phyloP scores from a whole-genome alignment of 805 yeast species.

The Yarrowia phangngaensis region DNA sequence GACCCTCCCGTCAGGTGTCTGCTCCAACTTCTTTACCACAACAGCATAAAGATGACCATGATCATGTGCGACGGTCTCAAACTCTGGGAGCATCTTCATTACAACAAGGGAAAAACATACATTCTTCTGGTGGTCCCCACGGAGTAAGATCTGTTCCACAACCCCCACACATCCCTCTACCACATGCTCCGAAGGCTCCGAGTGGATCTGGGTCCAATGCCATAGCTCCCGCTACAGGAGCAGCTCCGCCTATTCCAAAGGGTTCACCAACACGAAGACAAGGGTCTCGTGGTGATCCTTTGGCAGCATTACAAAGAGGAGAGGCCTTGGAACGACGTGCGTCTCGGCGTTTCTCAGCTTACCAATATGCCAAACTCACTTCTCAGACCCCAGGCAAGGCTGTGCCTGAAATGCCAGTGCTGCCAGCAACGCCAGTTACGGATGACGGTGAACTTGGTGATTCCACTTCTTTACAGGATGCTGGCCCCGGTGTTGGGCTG shows the following conservation, averaged over 20 bases:
- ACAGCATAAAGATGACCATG: slow-evolving; percentile 2
- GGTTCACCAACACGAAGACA: slow-evolving; percentile 19
- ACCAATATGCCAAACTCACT: slow-evolving; percentile 76
- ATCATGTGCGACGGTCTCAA: slow-evolving; percentile 21
- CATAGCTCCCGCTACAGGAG: not conserved
- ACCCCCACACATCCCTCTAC: not conserved
- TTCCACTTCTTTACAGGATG: slow-evolving; percentile 27
- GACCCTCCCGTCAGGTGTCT: slow-evolving; percentile 18
- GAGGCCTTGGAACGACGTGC: slow-evolving; percentile 87
- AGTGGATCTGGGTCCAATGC: not conserved
- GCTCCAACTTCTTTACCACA: slow-evolving; percentile 18
- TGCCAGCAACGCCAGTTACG: slow-evolving; percentile 28
- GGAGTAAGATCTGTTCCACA: not conserved
- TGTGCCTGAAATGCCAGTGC: slow-evolving; percentile 34
- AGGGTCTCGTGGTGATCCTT: slow-evolving; percentile 48
- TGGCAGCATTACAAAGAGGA: slow-evolving; percentile 74
- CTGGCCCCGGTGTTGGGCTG: not conserved
- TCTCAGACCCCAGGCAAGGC: slow-evolving; percentile 38
- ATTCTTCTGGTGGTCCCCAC: slow-evolving; percentile 4
- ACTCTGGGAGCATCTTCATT: slow-evolving; percentile 10
- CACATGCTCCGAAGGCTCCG: slow-evolving; percentile 9
- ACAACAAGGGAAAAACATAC: slow-evolving; percentile 4
- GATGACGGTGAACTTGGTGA: slow-evolving; percentile 27
- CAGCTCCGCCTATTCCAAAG: not conserved
- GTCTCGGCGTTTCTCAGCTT: slow-evolving; percentile 88